Conservation (phyloP, 345 rosid species). For the Nephelium lappaceum region DNA sequence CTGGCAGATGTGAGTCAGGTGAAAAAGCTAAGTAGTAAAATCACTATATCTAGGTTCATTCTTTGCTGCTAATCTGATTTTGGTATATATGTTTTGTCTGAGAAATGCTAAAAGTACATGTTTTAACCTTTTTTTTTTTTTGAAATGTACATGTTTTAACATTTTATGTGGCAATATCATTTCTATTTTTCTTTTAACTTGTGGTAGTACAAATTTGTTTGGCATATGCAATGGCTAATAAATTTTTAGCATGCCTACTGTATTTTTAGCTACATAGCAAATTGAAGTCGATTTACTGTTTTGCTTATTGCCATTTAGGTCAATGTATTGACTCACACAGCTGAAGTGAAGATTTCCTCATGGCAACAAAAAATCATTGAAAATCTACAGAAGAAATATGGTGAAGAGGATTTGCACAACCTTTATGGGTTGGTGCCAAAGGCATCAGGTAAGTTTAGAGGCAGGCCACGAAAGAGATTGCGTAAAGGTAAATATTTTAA, state of each 20-base stretch:
- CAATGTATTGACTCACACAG: slow-evolving; percentile 53
- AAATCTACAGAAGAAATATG: slow-evolving; percentile 33
- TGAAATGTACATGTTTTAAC: not conserved
- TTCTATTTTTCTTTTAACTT: not conserved
- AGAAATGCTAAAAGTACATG: not conserved
- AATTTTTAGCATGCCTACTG: not conserved
- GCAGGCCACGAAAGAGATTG: slow-evolving; percentile 21
- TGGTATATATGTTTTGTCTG: not conserved
- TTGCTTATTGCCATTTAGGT: slow-evolving; percentile 35
- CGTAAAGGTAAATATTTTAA: slow-evolving; percentile 15
- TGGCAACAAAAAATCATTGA: slow-evolving; percentile 39
- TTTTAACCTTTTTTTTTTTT: too few species aligned
- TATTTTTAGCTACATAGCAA: not conserved
- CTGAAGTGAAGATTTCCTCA: slow-evolving; percentile 39
- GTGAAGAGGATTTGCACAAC: slow-evolving; percentile 32
- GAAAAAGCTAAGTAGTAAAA: not conserved
- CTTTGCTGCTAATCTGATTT: too few species aligned
- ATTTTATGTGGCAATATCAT: not conserved
- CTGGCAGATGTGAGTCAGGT: not conserved
- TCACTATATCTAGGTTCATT: too few species aligned
- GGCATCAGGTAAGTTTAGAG: slow-evolving; percentile 10
- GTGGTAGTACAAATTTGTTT: not conserved
- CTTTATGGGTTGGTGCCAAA: slow-evolving; percentile 22
- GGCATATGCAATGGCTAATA: not conserved
- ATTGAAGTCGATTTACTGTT: not conserved